Conservation (phyloP, 2,329 filamentous ascomycete species). For the Nannizziopsis barbatae region DNA sequence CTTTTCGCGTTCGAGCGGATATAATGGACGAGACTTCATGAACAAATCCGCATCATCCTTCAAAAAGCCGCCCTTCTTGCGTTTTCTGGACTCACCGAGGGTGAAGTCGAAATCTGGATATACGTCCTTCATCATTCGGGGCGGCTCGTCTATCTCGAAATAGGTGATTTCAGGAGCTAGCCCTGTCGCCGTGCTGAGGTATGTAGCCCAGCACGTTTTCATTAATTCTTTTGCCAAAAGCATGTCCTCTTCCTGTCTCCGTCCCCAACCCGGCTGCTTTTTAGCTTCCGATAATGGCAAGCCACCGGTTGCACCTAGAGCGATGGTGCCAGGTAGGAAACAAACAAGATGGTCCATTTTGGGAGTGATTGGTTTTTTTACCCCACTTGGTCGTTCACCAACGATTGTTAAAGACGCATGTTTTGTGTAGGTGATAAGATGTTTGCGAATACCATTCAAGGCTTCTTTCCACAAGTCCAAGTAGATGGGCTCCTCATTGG, state of each 20-base stretch:
- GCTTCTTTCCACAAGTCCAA: constrained; percentile 87
- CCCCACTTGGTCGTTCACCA: constrained; percentile 68
- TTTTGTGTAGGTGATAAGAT: constrained; percentile 80
- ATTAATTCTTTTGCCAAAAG: constrained; percentile 77
- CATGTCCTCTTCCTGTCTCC: constrained; percentile 76
- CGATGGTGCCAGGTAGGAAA: constrained; percentile 94
- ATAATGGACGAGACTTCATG: constrained; percentile 28
- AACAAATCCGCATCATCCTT: constrained; percentile 23
- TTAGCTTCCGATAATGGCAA: constrained; percentile 62
- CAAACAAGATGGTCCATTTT: constrained; percentile 99
- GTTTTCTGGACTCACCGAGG: constrained; percentile 22
- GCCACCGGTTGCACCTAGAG: constrained; percentile 73
- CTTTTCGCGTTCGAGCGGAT: constrained; percentile 20
- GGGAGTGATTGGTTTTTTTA: constrained; percentile 55
- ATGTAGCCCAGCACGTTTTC: constrained; percentile 98
- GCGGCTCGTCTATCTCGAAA: constrained; percentile 64
- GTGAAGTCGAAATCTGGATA: constrained; percentile 20
- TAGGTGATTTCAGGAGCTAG: constrained; percentile 92
- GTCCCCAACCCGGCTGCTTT: constrained; percentile 60
- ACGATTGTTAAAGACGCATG: constrained; percentile 76
- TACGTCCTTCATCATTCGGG: constrained; percentile 39
- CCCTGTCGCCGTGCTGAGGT: constrained; percentile 77
- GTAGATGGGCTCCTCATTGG: constrained; percentile 73
- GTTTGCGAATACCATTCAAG: constrained; percentile 73
- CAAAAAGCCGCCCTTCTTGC: not conserved